Base-by-base conservation (phyloP, 2,329 filamentous ascomycete species). In the Cercospora brassicicola region DNA sequence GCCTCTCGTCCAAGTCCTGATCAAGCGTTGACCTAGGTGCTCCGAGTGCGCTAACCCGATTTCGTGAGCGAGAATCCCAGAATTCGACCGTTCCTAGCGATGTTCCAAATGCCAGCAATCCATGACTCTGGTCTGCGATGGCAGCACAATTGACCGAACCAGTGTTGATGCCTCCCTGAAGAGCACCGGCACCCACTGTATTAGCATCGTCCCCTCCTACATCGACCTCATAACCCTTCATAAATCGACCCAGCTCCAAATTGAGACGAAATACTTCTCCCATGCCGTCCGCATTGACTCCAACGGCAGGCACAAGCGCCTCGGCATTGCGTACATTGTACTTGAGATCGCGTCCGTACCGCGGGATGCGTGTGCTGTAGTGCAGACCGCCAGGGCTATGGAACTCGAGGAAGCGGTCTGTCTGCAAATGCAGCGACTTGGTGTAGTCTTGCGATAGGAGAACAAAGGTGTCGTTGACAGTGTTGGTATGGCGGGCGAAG, bases 1-100 rank as follows among this genome's bases (percentile, higher is more conserved):
- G 79, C 64, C 83, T 80, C 9, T 75, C 74, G 48, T 80, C 80
- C 36, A 73, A 69, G 13, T 72, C 69, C 23, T 67, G 61, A 18
- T 72, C 64, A 20, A 73, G 18, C 18, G 70, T 8, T 31, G 69
- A 66, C 6, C 66, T 56, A 3, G 85, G 86, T 1, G 84, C 86
- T 11, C 90, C 85, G 1, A 99, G 83, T 18, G 94, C 86, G 15
- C 92, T 94, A 10, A 94, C 91, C 66, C 93, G 86, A 64, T 90
- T 90, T 77, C 93, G 90, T 31, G 91, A 93, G 68, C 95, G 87
- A 0, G 94, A 87, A 78, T 99, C 95, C 92, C 94, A 99, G 76
- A 98, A 94, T 78, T 99, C 95, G 28, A 98, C 92, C 0, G 94
- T 97, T n/a, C 95, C 94, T 66, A 95, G 83, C 2, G 93, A 94